Evolutionary conservation across 192 early-diverging fungal species (phyloP), one percentile per base, ranked within the genome.

Genomic region (Podila verticillata): DNA sequence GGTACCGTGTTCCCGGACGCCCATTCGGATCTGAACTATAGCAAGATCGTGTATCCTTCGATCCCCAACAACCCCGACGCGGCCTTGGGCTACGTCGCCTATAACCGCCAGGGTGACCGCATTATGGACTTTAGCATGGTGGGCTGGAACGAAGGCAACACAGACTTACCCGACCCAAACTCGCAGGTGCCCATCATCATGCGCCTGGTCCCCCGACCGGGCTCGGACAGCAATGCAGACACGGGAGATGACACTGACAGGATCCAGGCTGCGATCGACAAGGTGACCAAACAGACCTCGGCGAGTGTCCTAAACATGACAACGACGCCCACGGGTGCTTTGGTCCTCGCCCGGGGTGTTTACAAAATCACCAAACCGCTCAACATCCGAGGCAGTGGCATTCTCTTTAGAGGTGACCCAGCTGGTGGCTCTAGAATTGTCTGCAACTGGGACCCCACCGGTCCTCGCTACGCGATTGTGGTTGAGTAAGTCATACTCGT

Each of bases 81-180:
- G 5, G n/a, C 70, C 7, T 35, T 80, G 10, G 77, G 65, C 0
- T 80, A 80, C 7, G 24, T 72, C 17, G 70, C 83, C 19, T 87
- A 87, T 59, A 84, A 87, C 47, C 49, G 64, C 17, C 58, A 81
- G 5, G 78, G 82, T 1, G 86, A 87, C 31, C 81, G 78, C 35
- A 68, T 87, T 2, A 74, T 84, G 49, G 83, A 87, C 39, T 87
- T 87, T 63, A 84, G 82, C 31, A 77, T 75, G 63, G 86, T 73
- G 12, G 86, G 83, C 2, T 87, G 79, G 72, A 82, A 77, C 49
- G 80, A 83, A 39, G 86, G 86, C 2, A 66, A 75, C 49, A 82
- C 72, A 2, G 78, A 70, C 8, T 5, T 87, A 0, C 86, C 86
- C 0, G 63, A 71, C 36, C 8, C 70, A 28, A 30, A 31, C 0